Evolutionary conservation across 2,329 filamentous ascomycete genomes (phyloP).

Genomic region (Fusarium transvaalense): DNA sequence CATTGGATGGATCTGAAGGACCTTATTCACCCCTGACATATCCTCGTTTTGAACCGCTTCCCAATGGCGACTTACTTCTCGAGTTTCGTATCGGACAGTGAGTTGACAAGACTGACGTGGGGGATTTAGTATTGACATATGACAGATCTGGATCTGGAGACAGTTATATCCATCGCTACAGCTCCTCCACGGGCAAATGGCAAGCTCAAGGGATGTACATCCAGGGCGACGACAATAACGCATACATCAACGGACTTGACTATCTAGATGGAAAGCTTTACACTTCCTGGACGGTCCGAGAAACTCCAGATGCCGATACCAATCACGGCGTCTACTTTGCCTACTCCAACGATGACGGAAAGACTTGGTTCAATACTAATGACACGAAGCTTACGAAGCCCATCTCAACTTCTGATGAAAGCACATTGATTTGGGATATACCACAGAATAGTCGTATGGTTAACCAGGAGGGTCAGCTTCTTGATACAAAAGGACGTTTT

Average conservation of each 20-base stretch:
- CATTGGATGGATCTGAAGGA: slow-evolving; percentile 14
- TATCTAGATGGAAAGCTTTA: slow-evolving; percentile 29
- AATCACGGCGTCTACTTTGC: slow-evolving; percentile 39
- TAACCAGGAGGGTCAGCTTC: slow-evolving; percentile 32
- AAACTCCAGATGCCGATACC: slow-evolving; percentile 33
- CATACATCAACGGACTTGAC: slow-evolving; percentile 36
- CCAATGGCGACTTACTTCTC: slow-evolving; percentile 22
- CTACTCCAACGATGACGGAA: slow-evolving; percentile 36
- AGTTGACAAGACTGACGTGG: not conserved
- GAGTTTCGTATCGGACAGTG: slow-evolving; percentile 39
- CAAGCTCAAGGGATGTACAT: slow-evolving; percentile 34
- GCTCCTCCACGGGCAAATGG: slow-evolving; percentile 32
- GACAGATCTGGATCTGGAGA: slow-evolving; percentile 30
- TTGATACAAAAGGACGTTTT: slow-evolving; percentile 22
- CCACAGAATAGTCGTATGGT: slow-evolving; percentile 39
- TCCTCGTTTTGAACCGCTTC: slow-evolving; percentile 27
- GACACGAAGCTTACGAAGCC: slow-evolving; percentile 12
- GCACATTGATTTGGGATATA: slow-evolving; percentile 29
- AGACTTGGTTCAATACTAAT: slow-evolving; percentile 33
- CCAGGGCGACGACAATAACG: slow-evolving; percentile 34
- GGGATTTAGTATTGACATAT: rapidly evolving
- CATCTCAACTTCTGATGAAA: slow-evolving; percentile 23
- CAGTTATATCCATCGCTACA: slow-evolving; percentile 41
- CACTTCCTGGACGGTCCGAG: slow-evolving; percentile 36
- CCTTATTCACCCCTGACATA: slow-evolving; percentile 32